A percentile compares a stretch with the other conserved stretches of the same genome.
These are phyloP conservation scores for Boletus tylopilopsis DNA, from an alignment of 768 basidiomycete species.

Conservation along the genomic window DNA sequence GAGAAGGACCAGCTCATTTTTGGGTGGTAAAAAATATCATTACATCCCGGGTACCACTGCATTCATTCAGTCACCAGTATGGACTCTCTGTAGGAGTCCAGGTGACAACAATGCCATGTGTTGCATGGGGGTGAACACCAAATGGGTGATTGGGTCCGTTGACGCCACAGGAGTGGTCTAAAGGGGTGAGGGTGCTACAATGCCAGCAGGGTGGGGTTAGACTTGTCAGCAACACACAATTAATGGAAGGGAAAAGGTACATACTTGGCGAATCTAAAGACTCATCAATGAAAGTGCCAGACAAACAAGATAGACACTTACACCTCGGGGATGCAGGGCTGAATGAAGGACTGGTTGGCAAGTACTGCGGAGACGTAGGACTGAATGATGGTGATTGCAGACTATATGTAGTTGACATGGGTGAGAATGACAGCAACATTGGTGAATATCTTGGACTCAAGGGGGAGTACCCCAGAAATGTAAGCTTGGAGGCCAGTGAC, in stretches of 20 bases:
- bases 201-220: background rate
- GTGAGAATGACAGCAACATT: slow-evolving; percentile 81
- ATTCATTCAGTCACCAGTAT: too few relatives aligned
- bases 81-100: too few relatives aligned
- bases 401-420: slow-evolving; percentile 80
- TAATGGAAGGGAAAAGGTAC: slow-evolving; percentile 28
- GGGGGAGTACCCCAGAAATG: slow-evolving; percentile 67
- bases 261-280: slow-evolving; percentile 74
- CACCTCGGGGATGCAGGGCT: slow-evolving; percentile 91
- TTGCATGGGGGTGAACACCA: too few relatives aligned
- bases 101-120: too few relatives aligned
- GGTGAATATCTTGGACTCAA: slow-evolving; percentile 84
- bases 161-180: too few relatives aligned
- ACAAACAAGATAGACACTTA: slow-evolving; percentile 37
- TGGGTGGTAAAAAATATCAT: too few relatives aligned
- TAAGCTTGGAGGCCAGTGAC: too few relatives aligned
- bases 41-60: too few relatives aligned
- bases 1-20: too few relatives aligned
- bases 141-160: too few relatives aligned
- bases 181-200: too few relatives aligned
- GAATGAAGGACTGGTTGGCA: slow-evolving; percentile 88
- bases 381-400: slow-evolving; percentile 90
- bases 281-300: background rate
- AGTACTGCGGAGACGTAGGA: slow-evolving; percentile 86
- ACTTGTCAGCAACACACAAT: slow-evolving; percentile 22